phyloP scores from a whole-genome alignment of 192 early-diverging fungal genomes.

The Umbelopsis sp. region DNA sequence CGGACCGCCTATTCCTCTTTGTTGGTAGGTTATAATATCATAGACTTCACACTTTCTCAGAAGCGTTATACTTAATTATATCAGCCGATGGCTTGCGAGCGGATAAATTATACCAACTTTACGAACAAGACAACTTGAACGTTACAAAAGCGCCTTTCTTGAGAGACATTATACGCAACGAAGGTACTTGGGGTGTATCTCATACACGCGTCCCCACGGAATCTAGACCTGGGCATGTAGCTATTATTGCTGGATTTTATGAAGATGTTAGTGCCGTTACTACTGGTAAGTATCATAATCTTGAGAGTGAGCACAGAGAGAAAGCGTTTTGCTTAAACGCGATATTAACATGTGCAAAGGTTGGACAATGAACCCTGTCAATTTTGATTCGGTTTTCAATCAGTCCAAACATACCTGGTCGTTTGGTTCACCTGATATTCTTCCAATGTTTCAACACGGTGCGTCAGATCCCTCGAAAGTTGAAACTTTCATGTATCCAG shows the following conservation, averaged over 20 bases:
- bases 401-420: slow-evolving; percentile 94
- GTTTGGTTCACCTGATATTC: slow-evolving; percentile 96
- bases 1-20: slow-evolving; percentile 84
- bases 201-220: slow-evolving; percentile 96
- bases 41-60: neutral
- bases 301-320: neutral
- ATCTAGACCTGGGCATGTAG: slow-evolving; percentile 95
- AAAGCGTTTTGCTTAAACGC: neutral
- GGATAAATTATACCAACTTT: slow-evolving; percentile 88
- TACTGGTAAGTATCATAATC: slow-evolving; percentile 58
- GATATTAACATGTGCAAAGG: slow-evolving; percentile 48
- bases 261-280: slow-evolving; percentile 98
- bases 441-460: slow-evolving; percentile 95
- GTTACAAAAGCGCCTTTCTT: slow-evolving; percentile 62
- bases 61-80: neutral
- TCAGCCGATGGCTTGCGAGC: slow-evolving; percentile 92
- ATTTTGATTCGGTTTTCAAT: slow-evolving; percentile 97
- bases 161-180: slow-evolving; percentile 56
- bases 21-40: slow-evolving; percentile 60
- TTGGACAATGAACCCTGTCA: slow-evolving; percentile 97
- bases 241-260: slow-evolving; percentile 96
- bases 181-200: slow-evolving; percentile 80
- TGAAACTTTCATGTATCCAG: slow-evolving; percentile 90
- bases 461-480: slow-evolving; percentile 78
- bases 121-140: slow-evolving; percentile 41